Evolutionary conservation across 1,284 basidiomycete genomes (phyloP).

Genomic region (Ceratobasidium sp.): DNA sequence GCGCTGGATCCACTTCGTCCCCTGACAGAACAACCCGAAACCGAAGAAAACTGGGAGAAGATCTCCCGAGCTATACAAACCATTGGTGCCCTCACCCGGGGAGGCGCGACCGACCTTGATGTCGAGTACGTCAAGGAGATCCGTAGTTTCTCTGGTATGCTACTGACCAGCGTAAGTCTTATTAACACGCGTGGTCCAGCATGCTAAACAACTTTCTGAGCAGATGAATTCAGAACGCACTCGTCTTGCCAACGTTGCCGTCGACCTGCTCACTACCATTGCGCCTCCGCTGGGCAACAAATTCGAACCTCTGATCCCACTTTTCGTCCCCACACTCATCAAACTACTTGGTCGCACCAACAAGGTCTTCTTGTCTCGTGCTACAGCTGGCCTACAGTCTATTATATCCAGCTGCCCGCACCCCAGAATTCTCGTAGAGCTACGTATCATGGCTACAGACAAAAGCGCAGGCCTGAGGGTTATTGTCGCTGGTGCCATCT

Average conservation of each 20-base stretch:
- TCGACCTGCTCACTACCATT: slow-evolving; percentile 70
- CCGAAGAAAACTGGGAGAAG: slow-evolving; percentile 86
- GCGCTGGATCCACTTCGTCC: slow-evolving; percentile 42
- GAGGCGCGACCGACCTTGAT: slow-evolving; percentile 67
- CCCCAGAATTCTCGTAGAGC: slow-evolving; percentile 70
- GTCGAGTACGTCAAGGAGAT: slow-evolving; percentile 66
- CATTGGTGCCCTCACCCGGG: slow-evolving; percentile 67
- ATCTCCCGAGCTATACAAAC: slow-evolving; percentile 67
- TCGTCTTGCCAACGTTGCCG: slow-evolving; percentile 74
- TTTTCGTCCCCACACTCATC: slow-evolving; percentile 76
- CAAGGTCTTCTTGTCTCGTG: slow-evolving; percentile 79
- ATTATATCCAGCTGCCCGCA: slow-evolving; percentile 77
- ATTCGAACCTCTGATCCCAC: slow-evolving; percentile 75
- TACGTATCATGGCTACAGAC: slow-evolving; percentile 69
- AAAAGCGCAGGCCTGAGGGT: slow-evolving; percentile 75
- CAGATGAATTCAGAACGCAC: slow-evolving; percentile 76
- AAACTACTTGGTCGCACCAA: slow-evolving; percentile 78
- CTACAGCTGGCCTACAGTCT: slow-evolving; percentile 66
- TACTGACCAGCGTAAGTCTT: slow-evolving; percentile 65
- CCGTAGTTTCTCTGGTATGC: slow-evolving; percentile 65
- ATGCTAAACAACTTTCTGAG: neutral
- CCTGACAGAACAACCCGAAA: slow-evolving; percentile 59
- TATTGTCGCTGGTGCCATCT: slow-evolving; percentile 69
- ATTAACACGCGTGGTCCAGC: slow-evolving; percentile 1
- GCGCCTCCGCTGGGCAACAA: slow-evolving; percentile 67